Base-by-base conservation (phyloP, 768 basidiomycete species). In the Tulasnella sp. region DNA sequence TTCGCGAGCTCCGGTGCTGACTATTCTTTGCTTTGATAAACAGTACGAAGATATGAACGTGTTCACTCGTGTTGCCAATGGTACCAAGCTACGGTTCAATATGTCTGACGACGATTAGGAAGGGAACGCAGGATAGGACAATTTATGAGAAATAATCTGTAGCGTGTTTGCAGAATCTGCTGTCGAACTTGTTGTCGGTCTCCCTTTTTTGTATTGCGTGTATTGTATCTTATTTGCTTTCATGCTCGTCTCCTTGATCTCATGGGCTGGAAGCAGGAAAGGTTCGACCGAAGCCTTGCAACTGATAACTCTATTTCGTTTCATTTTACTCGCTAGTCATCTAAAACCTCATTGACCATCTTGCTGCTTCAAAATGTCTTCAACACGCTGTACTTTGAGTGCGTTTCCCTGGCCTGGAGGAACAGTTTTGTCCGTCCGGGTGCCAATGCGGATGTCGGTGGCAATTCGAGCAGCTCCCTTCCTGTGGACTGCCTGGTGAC, bases 361-460 rank as follows among this genome's bases (percentile, higher is more conserved):
- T 64, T 64, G 28, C 60, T 64, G 24, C 31, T 64, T 64, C n/a
- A 99, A 86, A 60, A 98, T 94, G 73, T 92, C 92, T 83, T 94
- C 89, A 11, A 99, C 96, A 40, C 96, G 90, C 76, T 88, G 88
- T 22, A 98, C 90, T 85, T 99, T 98, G 77, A 87, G 87, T 31
- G 91, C 91, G 82, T 98, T 98, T 9, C 93, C 96, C 69, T 90
- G 88, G 7, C 92, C 93, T 0, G 89, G 88, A 6, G 86, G 85
- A 11, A 83, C 80, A 24, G 92, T 89, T 54, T 89, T 87, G 86
- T 97, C 91, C 34, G 90, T 89, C 72, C 97, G 91, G 1, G 97
- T 98, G 64, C 97, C 97, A 77, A 99, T 97, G 40, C 97, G 93
- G 81, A 98, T 94, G 86, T 99, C 97, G 18, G 97, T 97, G 16